Conservation (phyloP, 116 monocot genomes). For the Posidonia oceanica region DNA sequence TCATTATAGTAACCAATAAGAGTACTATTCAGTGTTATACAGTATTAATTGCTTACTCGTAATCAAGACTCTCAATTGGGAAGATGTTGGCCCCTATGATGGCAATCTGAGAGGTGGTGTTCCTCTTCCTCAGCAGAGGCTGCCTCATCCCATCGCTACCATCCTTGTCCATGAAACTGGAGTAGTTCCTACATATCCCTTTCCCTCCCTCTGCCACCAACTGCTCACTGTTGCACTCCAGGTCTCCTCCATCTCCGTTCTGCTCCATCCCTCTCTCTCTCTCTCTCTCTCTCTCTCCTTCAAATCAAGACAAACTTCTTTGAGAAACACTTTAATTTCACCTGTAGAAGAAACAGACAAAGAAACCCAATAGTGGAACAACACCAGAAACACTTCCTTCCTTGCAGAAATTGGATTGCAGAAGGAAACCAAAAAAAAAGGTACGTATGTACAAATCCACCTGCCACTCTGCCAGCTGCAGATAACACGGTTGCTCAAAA, state of each 20-base stretch:
- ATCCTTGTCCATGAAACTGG: conserved; percentile 20
- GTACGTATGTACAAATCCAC: no score
- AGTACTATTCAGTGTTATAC: not conserved
- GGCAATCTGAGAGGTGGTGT: conserved; percentile 78
- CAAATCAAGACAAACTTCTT: not conserved
- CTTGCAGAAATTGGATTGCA: no score
- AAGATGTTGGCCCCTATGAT: conserved; percentile 67
- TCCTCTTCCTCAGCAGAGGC: conserved; percentile 41
- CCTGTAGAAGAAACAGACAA: not conserved
- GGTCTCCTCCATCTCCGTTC: not conserved
- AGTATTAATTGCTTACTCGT: conserved; percentile 35
- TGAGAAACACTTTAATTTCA: not conserved
- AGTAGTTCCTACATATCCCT: not conserved
- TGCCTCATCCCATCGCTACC: conserved; percentile 17
- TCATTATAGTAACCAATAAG: not conserved
- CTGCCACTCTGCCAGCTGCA: no score
- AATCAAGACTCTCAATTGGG: conserved; percentile 84
- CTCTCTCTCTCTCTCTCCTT: not conserved
- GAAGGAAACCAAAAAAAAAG: no score
- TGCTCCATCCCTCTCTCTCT: conserved; percentile 2
- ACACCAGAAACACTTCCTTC: no score
- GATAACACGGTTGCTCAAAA: no score
- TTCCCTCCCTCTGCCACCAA: not conserved
- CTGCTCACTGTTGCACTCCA: not conserved
- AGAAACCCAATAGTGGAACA: no score